Percentiles rank a stretch among this genome's conserved stretches.
phyloP scores from a whole-genome alignment of 768 basidiomycete genomes.

The Trametes maxima region DNA sequence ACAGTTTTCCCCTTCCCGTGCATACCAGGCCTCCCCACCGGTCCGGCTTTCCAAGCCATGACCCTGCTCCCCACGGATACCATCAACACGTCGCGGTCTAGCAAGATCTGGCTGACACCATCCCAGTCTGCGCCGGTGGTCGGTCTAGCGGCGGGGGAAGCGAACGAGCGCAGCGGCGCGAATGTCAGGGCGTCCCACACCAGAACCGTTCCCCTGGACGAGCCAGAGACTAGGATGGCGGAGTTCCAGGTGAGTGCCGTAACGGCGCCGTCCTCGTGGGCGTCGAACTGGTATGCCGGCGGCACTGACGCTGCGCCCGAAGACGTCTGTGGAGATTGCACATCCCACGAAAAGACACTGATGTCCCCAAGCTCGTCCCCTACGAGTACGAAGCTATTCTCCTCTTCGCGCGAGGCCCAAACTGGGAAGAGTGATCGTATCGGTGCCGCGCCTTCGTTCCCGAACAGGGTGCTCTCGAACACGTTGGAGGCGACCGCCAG shows the following conservation, averaged over 20 bases:
- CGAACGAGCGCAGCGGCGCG: conserved; percentile 55
- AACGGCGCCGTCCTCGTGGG: conserved; percentile 63
- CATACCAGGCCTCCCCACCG: conserved; percentile 39
- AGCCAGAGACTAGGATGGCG: conserved; percentile 65
- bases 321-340: not conserved
- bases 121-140: conserved; percentile 40
- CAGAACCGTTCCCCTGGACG: conserved; percentile 56
- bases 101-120: conserved; percentile 56
- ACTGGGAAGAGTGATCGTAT: conserved; percentile 55
- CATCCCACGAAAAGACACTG: conserved; percentile 58
- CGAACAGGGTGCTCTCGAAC: conserved; percentile 47
- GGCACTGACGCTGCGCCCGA: conserved; percentile 15
- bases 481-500: conserved; percentile 36
- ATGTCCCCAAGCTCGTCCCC: conserved; percentile 71
- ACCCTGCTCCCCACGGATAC: conserved; percentile 63
- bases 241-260: conserved; percentile 66
- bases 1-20: conserved; percentile 28
- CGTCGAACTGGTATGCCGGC: conserved; percentile 57
- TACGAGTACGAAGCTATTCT: conserved; percentile 55
- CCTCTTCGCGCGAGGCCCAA: conserved; percentile 41
- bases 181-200: conserved; percentile 73
- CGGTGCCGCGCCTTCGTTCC: conserved; percentile 51
- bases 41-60: conserved; percentile 68
- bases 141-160: conserved; percentile 40
- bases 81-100: conserved; percentile 58